These are phyloP conservation scores for Sisymbrium altissimum DNA, from an alignment of 345 rosid genomes.

Conservation along the genomic window DNA sequence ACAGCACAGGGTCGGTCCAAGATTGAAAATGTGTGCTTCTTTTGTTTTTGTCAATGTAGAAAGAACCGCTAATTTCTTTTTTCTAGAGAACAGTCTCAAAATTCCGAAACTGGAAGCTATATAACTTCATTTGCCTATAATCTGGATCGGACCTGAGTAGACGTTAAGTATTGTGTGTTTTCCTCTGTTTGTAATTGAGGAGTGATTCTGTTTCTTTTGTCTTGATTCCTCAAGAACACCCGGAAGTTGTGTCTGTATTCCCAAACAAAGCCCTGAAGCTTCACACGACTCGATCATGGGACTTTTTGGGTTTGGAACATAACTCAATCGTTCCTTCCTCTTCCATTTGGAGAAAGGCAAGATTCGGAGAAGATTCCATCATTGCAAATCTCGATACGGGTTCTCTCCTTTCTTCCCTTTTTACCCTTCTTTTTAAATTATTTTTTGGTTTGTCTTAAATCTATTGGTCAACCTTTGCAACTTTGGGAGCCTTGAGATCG, in stretches of 20 bases:
- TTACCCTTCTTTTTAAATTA: neutral
- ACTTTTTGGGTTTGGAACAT: slow-evolving; percentile 65
- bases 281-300: slow-evolving; percentile 94
- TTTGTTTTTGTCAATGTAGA: neutral
- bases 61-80: neutral
- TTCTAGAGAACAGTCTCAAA: neutral
- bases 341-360: slow-evolving; percentile 67
- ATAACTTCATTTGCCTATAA: neutral
- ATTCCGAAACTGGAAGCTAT: neutral
- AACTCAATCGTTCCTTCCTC: slow-evolving; percentile 37
- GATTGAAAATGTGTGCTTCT: neutral
- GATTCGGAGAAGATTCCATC: slow-evolving; percentile 71
- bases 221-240: slow-evolving; percentile 49
- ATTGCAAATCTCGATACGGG: slow-evolving; percentile 92
- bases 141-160: neutral
- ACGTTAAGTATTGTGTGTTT: neutral
- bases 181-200: neutral
- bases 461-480: slow-evolving; percentile 24
- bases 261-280: slow-evolving; percentile 59
- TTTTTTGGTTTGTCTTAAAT: neutral
- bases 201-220: slow-evolving; percentile 15
- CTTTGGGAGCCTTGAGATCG: slow-evolving; percentile 17
- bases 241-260: slow-evolving; percentile 76
- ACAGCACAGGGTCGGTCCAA: neutral
- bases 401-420: slow-evolving; percentile 6